Conservation (phyloP, 2,329 filamentous ascomycete species). For the Dactylellina leptospora region DNA sequence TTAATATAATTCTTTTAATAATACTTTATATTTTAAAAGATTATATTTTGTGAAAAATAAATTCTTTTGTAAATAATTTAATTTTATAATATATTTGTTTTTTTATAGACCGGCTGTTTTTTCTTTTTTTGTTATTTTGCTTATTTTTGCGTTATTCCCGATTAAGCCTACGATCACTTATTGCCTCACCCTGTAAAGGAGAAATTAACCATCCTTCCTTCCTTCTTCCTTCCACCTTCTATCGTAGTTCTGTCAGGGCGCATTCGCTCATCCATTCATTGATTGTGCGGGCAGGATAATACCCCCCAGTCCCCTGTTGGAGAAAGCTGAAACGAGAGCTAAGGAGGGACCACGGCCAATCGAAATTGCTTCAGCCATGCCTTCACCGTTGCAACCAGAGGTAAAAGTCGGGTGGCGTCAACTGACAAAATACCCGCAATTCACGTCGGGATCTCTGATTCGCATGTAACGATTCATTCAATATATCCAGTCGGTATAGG, state of each 20-base stretch:
- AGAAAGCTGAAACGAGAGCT: constrained; percentile 50
- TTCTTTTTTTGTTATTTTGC: too few relatives aligned
- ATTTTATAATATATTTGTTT: too few relatives aligned
- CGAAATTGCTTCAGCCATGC: constrained; percentile 22
- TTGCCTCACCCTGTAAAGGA: too few relatives aligned
- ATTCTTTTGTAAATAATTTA: too few relatives aligned
- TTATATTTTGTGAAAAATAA: too few relatives aligned
- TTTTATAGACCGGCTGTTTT: too few relatives aligned
- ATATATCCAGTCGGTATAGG: constrained; percentile 7
- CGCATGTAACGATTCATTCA: too few relatives aligned
- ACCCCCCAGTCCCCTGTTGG: constrained; percentile 33
- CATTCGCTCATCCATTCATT: constrained; percentile 27
- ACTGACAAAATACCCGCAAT: constrained; percentile 50
- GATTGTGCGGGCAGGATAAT: constrained; percentile 1
- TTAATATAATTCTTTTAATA: too few relatives aligned
- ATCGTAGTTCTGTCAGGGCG: constrained; percentile 24
- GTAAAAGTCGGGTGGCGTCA: constrained; percentile 25
- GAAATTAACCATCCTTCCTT: constrained; percentile 13
- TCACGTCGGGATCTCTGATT: too few relatives aligned
- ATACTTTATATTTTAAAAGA: too few relatives aligned
- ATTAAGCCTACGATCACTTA: too few relatives aligned
- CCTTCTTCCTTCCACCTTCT: constrained; percentile 10
- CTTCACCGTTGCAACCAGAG: background rate
- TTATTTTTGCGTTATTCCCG: too few relatives aligned
- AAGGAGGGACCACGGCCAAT: constrained; percentile 36